Base-by-base conservation (phyloP, 140 eudicot genomes). In the Bidens hawaiensis region DNA sequence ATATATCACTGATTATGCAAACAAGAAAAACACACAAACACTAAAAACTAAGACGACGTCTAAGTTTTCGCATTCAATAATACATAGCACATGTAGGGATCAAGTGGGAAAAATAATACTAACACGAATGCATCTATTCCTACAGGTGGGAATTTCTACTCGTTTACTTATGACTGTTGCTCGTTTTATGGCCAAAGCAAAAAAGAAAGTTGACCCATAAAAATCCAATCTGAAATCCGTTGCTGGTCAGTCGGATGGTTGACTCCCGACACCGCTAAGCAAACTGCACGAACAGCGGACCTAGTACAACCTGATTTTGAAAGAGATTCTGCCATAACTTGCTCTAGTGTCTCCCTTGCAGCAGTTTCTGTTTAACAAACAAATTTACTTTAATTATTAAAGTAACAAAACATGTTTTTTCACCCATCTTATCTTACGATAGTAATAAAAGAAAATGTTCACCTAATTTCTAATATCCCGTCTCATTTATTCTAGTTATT, bases 241-340 rank as follows among this genome's bases (percentile, higher is more conserved):
- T 86, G 69, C 81, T 86, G 95, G 75, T 90, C 95, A 18, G 82
- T 81, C 13, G 89, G 95, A 75, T 90, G 95, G 72, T 90, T 81
- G 74, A 90, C 97, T 47, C 97, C 97, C 11, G 97, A 73, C 42
- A 86, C 94, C 18, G 95, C 91, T 71, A 90, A 79, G 78, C 97
- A 90, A 68, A 90, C 94, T 55, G 97, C 97, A 25, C 81, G 81
- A 65, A 90, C 97, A 66, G 83, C 80, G 18, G 76, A 73, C 25
- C 94, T 68, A n/a, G 87, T 90, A 36, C 90, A 81, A 60, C 82
- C 78, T 17, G 95, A 71, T 60, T 61, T 77, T 53, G 67, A 74
- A 64, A 86, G 95, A 62, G 89, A 90, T 41, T 90, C 97, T 7
- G 93, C 95, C 88, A 90, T 86, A 46, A 86, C 97, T 38, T 69